Evolutionary conservation across 208 protist species (phyloP), one percentile per base, ranked within the genome.

Genomic region (Trypanosoma cruzi): DNA sequence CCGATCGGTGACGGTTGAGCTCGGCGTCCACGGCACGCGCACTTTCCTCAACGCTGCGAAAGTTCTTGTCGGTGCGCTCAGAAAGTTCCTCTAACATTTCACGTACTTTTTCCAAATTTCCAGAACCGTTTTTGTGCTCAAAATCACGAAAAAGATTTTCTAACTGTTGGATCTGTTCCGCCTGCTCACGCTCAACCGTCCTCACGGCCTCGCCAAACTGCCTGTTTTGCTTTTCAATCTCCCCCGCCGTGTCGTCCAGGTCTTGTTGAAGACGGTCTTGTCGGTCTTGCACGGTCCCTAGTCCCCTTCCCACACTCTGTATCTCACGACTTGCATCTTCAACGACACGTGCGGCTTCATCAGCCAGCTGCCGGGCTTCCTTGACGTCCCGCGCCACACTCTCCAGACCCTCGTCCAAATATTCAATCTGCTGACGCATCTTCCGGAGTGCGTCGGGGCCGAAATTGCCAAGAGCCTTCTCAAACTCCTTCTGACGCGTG

Each of bases 51-150:
- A 95, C 85, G 63, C 75, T 86, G 54, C 75, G 72, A 58, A 95
- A 95, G 76, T 95, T 95, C 31, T 88, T 83, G 62, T 95, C 87
- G 0, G 89, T 95, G 57, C 89, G 89, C 52, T 88, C 87, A 65
- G 75, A 90, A 22, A 95, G 73, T 28, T 92, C 89, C 37, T 92
- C 81, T 36, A 95, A 62, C 82, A 88, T 82, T 24, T 84, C 74
- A 0, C 77, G 77, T 34, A 95, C 75, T 26, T 62, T 68, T 28
- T 49, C 24, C 52, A 36, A 34, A 20, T 68, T 57, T 13, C 31
- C 69, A n/a, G 36, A 13, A 37, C 34, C 14, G 14, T 24, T 32
- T 14, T 24, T 61, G 16, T 50, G 46, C 20, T 61, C 37, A 4
- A 66, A 14, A 1, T 60, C 53, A 28, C 36, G 50, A 1, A 53